Evolutionary conservation across 305 asterid species (phyloP).

Genomic region (Ilex paraguariensis): DNA sequence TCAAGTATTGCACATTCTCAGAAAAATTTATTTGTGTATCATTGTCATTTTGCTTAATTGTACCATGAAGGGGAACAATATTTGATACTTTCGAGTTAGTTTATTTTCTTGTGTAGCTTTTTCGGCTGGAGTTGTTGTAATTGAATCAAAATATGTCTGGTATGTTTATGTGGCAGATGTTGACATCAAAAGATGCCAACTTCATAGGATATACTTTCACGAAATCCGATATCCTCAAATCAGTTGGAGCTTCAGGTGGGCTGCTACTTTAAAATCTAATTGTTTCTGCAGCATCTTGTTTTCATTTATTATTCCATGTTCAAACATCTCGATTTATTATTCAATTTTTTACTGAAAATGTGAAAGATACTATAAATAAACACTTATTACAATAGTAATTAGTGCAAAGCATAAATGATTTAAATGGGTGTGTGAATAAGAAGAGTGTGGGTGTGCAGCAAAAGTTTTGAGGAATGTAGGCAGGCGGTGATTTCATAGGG

Average conservation of each 20-base stretch:
- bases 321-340: not conserved
- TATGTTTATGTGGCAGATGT: conserved; percentile 57
- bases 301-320: not conserved
- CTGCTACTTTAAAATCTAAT: conserved; percentile 5
- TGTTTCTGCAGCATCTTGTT: not conserved
- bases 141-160: not conserved
- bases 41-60: too few relatives aligned
- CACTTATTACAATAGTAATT: too few relatives aligned
- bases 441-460: too few relatives aligned
- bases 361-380: too few relatives aligned
- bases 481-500: too few relatives aligned
- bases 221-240: conserved; percentile 82
- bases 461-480: too few relatives aligned
- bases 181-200: conserved; percentile 90
- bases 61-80: not conserved
- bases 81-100: not conserved
- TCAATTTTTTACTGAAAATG: not conserved
- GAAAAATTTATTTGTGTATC: too few relatives aligned
- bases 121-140: not conserved
- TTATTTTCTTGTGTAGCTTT: not conserved
- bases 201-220: conserved; percentile 95
- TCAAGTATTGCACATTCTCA: too few relatives aligned
- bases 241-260: conserved; percentile 77
- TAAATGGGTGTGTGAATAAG: not conserved
- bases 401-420: not conserved